Base-by-base conservation (phyloP, 2,329 filamentous ascomycete genomes). In the Monilinia fructigena region DNA sequence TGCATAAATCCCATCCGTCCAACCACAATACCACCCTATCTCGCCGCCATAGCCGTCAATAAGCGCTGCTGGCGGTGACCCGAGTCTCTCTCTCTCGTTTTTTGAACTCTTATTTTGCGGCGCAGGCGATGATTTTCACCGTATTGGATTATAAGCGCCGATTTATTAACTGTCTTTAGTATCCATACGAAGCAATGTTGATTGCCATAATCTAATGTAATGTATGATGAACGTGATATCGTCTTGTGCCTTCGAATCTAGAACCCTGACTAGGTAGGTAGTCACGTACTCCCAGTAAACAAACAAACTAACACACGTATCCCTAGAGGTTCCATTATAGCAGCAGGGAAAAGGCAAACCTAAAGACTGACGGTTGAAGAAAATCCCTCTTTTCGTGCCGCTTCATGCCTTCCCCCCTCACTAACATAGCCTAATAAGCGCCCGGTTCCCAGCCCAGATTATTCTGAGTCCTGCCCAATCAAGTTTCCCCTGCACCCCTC, bases 31-130 rank as follows among this genome's bases (percentile, higher is more conserved):
- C 4, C 28, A 50, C 23, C 11, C 35, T n/a, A 35, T 18, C 35
- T 35, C 45, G 42, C 42, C 42, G 12, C 11, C 47, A 1, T 26
- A 26, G 16, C 42, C 28, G 56, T 38, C 7, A 16, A 50, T 23
- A 60, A 50, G 45, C 58, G 58, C 58, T 50, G 12, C 50, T 61
- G n/a, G n/a, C 45, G 58, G 50, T 18, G 58, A 61, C n/a, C 48
- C 28, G 7, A 28, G 26, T 59, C 56, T 28, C 10, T 28, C 11
- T 20, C 40, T 28, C 23, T 11, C 1, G 23, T 23, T 3, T 45
- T 28, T 60, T 18, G 20, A 60, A 6, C 56, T 48, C 42, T 60
- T n/a, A 14, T 11, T 35, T 16, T 60, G 28, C 20, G 42, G 45
- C 56, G 38, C 56, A 23, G 45, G 14, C 48, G 42, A 48, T 60